A percentile compares a stretch with the other conserved stretches of the same genome.
phyloP scores from a whole-genome alignment of 1,284 basidiomycete genomes.

The Porogramme epimiltina region DNA sequence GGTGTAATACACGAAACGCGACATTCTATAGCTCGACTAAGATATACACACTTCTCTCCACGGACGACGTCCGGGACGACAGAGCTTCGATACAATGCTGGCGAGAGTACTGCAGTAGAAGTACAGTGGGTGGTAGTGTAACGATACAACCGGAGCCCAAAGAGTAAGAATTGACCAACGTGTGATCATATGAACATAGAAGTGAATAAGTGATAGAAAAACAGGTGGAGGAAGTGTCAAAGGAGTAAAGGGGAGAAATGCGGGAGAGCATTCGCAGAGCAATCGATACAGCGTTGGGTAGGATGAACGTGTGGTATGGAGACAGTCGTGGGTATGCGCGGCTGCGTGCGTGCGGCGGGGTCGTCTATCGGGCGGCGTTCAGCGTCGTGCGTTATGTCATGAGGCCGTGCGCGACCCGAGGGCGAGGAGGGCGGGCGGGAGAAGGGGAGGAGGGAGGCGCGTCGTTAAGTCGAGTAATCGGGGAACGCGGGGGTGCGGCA shows the following conservation, averaged over 20 bases:
- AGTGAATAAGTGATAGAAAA: constrained; percentile 1
- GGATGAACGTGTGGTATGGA: constrained; percentile 18
- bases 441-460: neutral
- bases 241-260: neutral
- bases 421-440: neutral
- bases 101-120: neutral
- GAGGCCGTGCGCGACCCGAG: neutral
- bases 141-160: constrained; percentile 8
- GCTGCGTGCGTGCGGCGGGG: constrained; percentile 14
- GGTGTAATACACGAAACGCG: too few species aligned
- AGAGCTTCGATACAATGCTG: too few species aligned
- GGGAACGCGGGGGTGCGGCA: neutral
- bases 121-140: constrained; percentile 8
- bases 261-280: constrained; percentile 6
- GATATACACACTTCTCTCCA: neutral
- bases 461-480: neutral
- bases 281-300: constrained; percentile 14
- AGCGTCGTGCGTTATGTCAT: constrained; percentile 1
- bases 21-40: neutral
- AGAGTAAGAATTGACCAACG: constrained; percentile 3
- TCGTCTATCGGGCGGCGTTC: constrained; percentile 17
- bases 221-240: neutral
- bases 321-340: constrained; percentile 11
- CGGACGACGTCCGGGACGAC: neutral
- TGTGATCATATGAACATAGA: constrained; percentile 14